Evolutionary conservation across 225 moss, liverwort and hornwort species (phyloP).

Genomic region (Asterella californica): DNA sequence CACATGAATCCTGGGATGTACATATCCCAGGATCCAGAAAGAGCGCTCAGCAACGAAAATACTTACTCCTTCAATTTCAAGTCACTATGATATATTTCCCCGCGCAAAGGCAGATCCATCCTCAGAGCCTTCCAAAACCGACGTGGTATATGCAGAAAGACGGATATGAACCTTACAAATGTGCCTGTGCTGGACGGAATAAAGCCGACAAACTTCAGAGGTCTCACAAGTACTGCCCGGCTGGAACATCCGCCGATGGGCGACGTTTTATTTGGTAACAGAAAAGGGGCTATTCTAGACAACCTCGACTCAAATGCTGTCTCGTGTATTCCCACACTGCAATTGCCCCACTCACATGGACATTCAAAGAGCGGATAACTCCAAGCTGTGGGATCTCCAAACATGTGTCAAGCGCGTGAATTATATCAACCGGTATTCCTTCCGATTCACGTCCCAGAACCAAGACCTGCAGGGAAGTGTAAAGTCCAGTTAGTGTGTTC

Average conservation of each 20-base stretch:
- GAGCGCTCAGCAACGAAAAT: neutral
- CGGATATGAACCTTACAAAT: neutral
- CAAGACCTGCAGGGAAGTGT: conserved; percentile 42
- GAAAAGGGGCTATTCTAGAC: no score
- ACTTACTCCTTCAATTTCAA: neutral
- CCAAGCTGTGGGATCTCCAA: conserved; percentile 69
- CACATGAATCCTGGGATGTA: neutral
- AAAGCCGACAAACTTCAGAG: neutral
- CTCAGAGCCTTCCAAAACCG: neutral
- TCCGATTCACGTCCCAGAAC: conserved; percentile 54
- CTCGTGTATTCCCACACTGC: conserved; percentile 70
- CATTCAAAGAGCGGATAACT: conserved; percentile 62
- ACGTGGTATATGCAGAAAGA: neutral
- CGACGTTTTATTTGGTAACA: neutral
- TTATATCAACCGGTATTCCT: conserved; percentile 51
- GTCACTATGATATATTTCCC: no score
- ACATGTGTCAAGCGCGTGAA: conserved; percentile 54
- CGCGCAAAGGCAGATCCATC: neutral
- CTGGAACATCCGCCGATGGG: neutral
- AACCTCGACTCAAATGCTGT: conserved; percentile 38
- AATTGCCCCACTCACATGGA: conserved; percentile 66
- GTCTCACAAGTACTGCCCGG: neutral
- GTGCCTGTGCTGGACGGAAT: neutral
- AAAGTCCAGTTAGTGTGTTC: neutral
- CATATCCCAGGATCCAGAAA: neutral